Base-by-base conservation (phyloP, 768 basidiomycete species). In the Ramaria sp. region DNA sequence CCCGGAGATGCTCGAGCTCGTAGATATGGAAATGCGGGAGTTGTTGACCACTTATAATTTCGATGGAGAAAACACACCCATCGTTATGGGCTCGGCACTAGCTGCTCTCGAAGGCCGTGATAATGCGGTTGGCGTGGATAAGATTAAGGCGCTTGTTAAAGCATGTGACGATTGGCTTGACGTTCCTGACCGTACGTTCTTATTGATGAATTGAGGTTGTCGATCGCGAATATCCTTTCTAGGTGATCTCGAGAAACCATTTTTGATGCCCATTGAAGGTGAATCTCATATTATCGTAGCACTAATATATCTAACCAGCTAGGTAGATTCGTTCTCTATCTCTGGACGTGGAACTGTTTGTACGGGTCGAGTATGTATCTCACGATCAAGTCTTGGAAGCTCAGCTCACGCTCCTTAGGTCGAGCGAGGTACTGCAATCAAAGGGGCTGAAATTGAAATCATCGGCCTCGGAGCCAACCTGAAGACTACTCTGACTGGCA, bases 1-100 rank as follows among this genome's bases (percentile, higher is more conserved):
- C 78, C 83, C 86, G 5, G 96, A 99, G 78, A 97, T 99, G 93
- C 76, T 98, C 57, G 92, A 96, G 75, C 86, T 99, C 59, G 96
- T 99, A 59, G 96, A 99, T 64, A 98, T 99, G 94, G 96, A 99
- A 79, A 99, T 99, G 85, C 86, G 96, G 59, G 96, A 99, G 67
- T 78, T 99, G 11, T 79, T 99, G 22, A 73, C 83, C 3, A 83
- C 83, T 13, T 98, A 97, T 75, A 89, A 91, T 65, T 99, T 88
- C 62, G 96, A 99, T 64, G 96, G 96, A 54, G 96, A 99, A 71
- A 80, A 86, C 64, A 98, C 96, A 0, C 96, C 96, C n/a, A 97
- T 99, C 65, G 70, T 98, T 67, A 93, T 91, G 88, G 96, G 96
- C 46, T 94, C 93, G 19, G 96, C 96, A 57, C 76, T 99, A 58